Evolutionary conservation across 2,329 filamentous ascomycete species (phyloP).

Genomic region (Cladophialophora yegresii): DNA sequence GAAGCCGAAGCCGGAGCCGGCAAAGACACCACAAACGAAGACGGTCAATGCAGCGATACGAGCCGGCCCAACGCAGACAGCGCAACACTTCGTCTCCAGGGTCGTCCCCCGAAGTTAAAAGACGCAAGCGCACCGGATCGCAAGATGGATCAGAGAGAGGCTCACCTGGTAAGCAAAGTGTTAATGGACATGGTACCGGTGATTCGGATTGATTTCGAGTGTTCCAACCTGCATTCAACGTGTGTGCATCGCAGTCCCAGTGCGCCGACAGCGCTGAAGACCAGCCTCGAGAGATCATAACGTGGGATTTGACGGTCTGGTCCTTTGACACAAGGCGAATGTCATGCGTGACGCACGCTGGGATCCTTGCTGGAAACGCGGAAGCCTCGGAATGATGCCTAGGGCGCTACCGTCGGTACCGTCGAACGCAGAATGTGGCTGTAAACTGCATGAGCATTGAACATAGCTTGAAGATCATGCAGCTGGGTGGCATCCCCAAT

Average conservation of each 20-base stretch:
- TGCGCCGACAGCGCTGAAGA: background rate
- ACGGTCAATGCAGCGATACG: conserved; percentile 51
- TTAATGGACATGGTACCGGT: conserved; percentile 14
- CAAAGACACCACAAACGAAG: conserved; percentile 46
- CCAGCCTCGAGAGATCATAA: background rate
- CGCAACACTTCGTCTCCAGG: conserved; percentile 47
- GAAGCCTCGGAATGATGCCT: background rate
- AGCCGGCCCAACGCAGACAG: conserved; percentile 45
- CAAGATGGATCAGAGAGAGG: conserved; percentile 19
- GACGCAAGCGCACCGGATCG: conserved; percentile 43
- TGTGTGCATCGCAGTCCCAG: background rate
- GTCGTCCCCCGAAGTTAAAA: conserved; percentile 48
- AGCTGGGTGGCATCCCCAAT: background rate
- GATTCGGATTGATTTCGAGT: conserved; percentile 39
- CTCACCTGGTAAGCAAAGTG: conserved; percentile 14
- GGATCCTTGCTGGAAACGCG: background rate
- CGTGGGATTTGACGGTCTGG: background rate
- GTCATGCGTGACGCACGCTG: background rate
- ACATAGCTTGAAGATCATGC: background rate
- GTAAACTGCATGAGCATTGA: background rate
- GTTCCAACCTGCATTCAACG: background rate
- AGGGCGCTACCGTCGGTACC: no score
- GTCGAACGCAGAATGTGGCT: background rate
- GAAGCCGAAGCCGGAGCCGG: conserved; percentile 39
- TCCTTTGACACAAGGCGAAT: background rate